These are phyloP conservation scores for Lindgomyces ingoldianus DNA, from an alignment of 495 filamentous ascomycete genomes.

Conservation along the genomic window DNA sequence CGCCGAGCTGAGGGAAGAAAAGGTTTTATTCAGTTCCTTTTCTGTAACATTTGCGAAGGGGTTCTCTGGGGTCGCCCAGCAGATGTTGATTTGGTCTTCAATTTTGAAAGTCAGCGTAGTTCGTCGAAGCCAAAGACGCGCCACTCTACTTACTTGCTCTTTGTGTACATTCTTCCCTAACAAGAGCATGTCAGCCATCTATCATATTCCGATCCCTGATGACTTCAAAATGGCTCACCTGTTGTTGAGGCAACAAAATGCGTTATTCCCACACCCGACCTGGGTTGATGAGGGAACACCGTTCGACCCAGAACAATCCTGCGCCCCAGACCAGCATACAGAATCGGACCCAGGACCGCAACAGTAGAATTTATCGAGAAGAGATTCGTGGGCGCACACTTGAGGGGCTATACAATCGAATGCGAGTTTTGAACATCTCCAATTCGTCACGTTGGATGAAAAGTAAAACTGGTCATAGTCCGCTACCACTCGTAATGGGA, in stretches of 20 bases:
- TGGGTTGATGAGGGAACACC: neutral
- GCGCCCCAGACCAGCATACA: neutral
- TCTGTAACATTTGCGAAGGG: neutral
- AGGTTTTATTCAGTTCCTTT: slow-evolving; percentile 9
- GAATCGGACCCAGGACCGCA: neutral
- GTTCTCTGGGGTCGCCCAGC: neutral
- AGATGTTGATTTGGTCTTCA: neutral
- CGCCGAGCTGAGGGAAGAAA: neutral
- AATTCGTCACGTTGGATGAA: neutral
- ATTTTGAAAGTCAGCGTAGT: too few relatives aligned
- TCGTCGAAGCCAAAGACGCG: too few relatives aligned
- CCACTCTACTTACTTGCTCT: too few relatives aligned
- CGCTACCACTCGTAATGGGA: neutral
- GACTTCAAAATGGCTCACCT: neutral
- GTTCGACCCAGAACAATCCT: neutral
- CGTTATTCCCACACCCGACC: neutral
- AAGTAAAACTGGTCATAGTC: slow-evolving; percentile 1
- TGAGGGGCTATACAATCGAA: neutral
- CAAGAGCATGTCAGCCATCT: neutral
- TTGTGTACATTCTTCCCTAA: neutral
- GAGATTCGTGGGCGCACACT: neutral
- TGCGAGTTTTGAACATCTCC: neutral
- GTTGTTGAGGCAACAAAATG: neutral
- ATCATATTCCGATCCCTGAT: neutral
- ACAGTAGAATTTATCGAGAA: neutral